Percentiles rank a stretch among this genome's conserved stretches.
Conservation (phyloP, 345 rosid species). For the Dimocarpus longan region DNA sequence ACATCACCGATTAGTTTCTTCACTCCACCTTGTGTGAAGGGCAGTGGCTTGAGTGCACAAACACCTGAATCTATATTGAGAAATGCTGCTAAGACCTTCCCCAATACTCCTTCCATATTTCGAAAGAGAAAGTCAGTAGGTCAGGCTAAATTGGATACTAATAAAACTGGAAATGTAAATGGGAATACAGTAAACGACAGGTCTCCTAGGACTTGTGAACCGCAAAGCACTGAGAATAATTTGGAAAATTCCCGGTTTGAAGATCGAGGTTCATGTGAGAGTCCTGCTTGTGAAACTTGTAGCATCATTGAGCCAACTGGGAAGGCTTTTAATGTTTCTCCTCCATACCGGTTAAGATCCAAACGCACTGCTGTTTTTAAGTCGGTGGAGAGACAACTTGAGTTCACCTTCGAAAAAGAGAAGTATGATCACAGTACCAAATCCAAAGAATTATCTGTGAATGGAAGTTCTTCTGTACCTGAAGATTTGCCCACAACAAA, state of each 20-base stretch:
- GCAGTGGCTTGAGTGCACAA: conserved; percentile 38
- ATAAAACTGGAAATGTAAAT: conserved; percentile 31
- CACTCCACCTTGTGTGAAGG: conserved; percentile 80
- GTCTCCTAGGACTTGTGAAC: conserved; percentile 29
- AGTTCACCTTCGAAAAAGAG: conserved; percentile 58
- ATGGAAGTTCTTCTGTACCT: conserved; percentile 31
- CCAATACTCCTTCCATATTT: conserved; percentile 88
- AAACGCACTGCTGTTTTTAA: conserved; percentile 76
- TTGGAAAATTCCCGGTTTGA: conserved; percentile 32
- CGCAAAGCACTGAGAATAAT: conserved; percentile 33
- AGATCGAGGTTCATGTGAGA: conserved; percentile 36
- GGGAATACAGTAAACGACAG: conserved; percentile 34
- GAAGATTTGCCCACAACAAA: conserved; percentile 39
- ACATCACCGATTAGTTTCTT: conserved; percentile 69
- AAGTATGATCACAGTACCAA: conserved; percentile 42
- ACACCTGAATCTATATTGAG: conserved; percentile 80
- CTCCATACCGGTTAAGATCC: conserved; percentile 84
- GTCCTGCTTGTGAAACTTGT: conserved; percentile 42
- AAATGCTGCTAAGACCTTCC: conserved; percentile 78
- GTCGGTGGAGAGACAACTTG: conserved; percentile 90
- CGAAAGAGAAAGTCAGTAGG: conserved; percentile 62
- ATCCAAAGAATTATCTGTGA: conserved; percentile 36
- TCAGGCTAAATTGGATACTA: conserved; percentile 33
- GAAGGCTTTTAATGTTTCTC: conserved; percentile 76
- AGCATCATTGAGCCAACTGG: conserved; percentile 36